Evolutionary conservation across 2,329 filamentous ascomycete genomes (phyloP), one percentile per base, ranked within the genome.

Genomic region (Sporothrix curviconia): DNA sequence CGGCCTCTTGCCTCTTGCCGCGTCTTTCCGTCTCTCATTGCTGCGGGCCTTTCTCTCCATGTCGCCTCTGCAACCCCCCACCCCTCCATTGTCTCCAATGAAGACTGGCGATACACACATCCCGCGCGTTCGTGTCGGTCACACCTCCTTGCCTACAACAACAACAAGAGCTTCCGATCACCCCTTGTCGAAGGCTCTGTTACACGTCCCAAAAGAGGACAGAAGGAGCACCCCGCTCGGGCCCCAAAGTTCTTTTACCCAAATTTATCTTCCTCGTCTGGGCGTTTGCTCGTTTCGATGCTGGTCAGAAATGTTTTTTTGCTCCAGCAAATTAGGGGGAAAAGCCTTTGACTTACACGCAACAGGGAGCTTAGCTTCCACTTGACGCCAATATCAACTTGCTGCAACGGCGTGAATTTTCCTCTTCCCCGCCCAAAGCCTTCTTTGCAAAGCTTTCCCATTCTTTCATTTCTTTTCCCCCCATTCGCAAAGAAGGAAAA

Each of bases 291-390:
- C 24, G 37, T n/a, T n/a, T 37, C 50, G 50, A 53, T 43, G n/a
- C 36, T 42, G 17, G 17, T n/a, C n/a, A 36, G 32, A 32, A 37
- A 34, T 34, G 47, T 50, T 50, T 30, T 34, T 50, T 30, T 15
- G 47, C 47, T 30, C 37, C 42, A 15, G 6, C 9, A 49, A 46
- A 17, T 12, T 40, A n/a, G n/a, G n/a, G n/a, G n/a, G 37, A 15
- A 22, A 17, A 50, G 12, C 49, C 15, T n/a, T 34, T 28, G 51
- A 54, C 51, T 54, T 54, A 54, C 51, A 54, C 51, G 51, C n/a
- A n/a, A n/a, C n/a, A 34, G 25, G 12, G 28, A 54, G 39, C 51
- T 54, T 44, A 54, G 51, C 51, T 54, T 19, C n/a, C n/a, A n/a
- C n/a, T n/a, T 40, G 36, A 52, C 49, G 36, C 49, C 49, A 40